phyloP scores from a whole-genome alignment of 2,329 filamentous ascomycete species.

The Cordyceps cateniannulata region DNA sequence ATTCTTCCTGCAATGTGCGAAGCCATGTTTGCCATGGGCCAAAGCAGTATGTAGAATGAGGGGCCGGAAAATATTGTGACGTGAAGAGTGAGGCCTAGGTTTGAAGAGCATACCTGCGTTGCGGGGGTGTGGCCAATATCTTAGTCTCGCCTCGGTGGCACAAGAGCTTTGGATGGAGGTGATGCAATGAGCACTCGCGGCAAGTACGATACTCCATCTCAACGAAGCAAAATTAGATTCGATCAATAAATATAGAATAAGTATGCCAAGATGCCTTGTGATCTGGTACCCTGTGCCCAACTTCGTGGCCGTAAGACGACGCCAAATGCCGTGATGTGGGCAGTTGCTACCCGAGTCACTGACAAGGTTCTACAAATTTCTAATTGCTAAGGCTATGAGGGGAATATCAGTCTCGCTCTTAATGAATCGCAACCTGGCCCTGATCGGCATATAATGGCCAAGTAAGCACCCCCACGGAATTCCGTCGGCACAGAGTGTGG shows the following conservation, averaged over 20 bases:
- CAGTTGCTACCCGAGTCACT: neutral
- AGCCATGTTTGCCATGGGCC: neutral
- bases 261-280: neutral
- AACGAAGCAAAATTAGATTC: neutral
- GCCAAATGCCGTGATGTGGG: neutral
- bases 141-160: neutral
- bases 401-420: neutral
- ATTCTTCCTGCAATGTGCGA: neutral
- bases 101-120: too few relatives aligned
- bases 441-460: neutral
- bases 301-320: too few relatives aligned
- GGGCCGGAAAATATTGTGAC: too few relatives aligned
- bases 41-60: too few relatives aligned
- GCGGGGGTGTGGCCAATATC: neutral
- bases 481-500: neutral
- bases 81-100: too few relatives aligned
- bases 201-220: neutral
- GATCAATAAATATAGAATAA: neutral
- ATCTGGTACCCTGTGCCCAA: too few relatives aligned
- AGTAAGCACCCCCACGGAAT: constrained; percentile 6
- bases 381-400: neutral
- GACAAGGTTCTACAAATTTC: neutral
- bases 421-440: neutral
- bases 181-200: too few relatives aligned
- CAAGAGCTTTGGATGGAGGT: neutral